Conservation (phyloP, 257 asterid genomes). For the Solanum pennellii region DNA sequence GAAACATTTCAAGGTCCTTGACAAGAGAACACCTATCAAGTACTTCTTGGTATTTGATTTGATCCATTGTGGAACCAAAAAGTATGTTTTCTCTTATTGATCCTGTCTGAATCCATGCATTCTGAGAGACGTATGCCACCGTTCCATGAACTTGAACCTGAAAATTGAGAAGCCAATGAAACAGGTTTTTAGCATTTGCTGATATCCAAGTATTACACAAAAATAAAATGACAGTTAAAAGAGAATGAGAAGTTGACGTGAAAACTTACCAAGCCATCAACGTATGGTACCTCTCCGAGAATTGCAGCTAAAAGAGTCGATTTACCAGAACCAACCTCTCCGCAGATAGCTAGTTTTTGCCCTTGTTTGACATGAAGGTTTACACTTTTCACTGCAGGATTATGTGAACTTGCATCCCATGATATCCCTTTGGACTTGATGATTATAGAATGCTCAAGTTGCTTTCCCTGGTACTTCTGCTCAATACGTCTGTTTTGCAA, state of each 20-base stretch:
- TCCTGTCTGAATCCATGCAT: slow-evolving; percentile 34
- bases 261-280: slow-evolving; percentile 22
- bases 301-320: slow-evolving; percentile 27
- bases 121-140: slow-evolving; percentile 27
- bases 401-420: slow-evolving; percentile 7
- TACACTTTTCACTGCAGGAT: slow-evolving; percentile 4
- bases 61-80: slow-evolving; percentile 21
- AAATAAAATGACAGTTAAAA: neutral
- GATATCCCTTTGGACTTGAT: slow-evolving; percentile 12
- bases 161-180: neutral
- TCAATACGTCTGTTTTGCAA: neutral
- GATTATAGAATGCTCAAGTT: neutral
- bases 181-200: neutral
- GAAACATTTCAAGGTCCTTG: slow-evolving; percentile 24
- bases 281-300: slow-evolving; percentile 25
- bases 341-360: slow-evolving; percentile 27
- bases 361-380: slow-evolving; percentile 16
- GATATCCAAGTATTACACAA: neutral
- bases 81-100: slow-evolving; percentile 20
- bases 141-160: slow-evolving; percentile 27
- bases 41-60: slow-evolving; percentile 14
- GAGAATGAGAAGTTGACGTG: neutral
- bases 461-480: neutral
- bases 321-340: slow-evolving; percentile 40
- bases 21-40: slow-evolving; percentile 15